These are phyloP conservation scores for Neostapfia colusana DNA, from an alignment of 176 grass and related monocot species.

Conservation along the genomic window DNA sequence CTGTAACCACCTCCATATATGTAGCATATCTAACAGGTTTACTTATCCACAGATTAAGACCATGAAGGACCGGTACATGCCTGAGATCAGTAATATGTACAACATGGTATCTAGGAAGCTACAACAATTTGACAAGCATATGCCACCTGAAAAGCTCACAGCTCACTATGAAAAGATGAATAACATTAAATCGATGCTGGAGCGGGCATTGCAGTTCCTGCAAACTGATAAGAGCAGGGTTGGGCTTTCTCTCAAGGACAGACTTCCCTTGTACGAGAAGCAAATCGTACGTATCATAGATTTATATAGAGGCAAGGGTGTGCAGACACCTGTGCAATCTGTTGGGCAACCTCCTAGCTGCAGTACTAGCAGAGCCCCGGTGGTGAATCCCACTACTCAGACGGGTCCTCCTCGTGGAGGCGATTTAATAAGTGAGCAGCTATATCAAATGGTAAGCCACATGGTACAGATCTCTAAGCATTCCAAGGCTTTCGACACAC, in stretches of 20 bases:
- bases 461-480: neutral
- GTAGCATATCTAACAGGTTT: neutral
- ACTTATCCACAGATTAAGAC: slow-evolving; percentile 57
- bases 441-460: slow-evolving; percentile 62
- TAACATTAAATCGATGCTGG: slow-evolving; percentile 44
- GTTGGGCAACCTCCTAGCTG: slow-evolving; percentile 44
- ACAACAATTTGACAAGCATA: slow-evolving; percentile 52
- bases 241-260: slow-evolving; percentile 50
- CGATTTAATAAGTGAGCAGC: slow-evolving; percentile 63
- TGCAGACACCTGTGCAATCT: slow-evolving; percentile 48
- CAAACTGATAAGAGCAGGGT: slow-evolving; percentile 49
- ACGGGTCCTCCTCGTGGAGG: slow-evolving; percentile 35
- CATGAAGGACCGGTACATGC: slow-evolving; percentile 61
- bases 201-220: slow-evolving; percentile 43
- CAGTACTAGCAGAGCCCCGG: slow-evolving; percentile 1
- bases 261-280: slow-evolving; percentile 48
- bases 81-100: slow-evolving; percentile 53
- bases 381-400: slow-evolving; percentile 55
- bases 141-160: slow-evolving; percentile 30
- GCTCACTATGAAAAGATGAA: slow-evolving; percentile 60
- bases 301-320: slow-evolving; percentile 47
- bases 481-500: neutral
- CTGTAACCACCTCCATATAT: neutral
- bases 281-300: slow-evolving; percentile 55
- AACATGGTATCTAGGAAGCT: slow-evolving; percentile 63